Conservation (phyloP, 106 monocot species). For the Dendrobium catenatum region DNA sequence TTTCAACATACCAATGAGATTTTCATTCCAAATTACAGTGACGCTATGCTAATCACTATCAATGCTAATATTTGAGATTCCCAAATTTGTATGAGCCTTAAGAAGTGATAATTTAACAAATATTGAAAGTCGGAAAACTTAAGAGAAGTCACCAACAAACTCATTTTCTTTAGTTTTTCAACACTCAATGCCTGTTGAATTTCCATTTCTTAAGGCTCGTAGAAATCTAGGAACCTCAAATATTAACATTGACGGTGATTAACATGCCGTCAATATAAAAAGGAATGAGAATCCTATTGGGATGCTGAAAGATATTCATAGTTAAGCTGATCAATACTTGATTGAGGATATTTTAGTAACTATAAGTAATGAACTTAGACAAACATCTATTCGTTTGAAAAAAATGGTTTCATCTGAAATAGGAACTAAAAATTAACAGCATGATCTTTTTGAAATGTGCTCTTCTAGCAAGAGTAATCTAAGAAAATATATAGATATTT, state of each 20-base stretch:
- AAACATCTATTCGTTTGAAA: constrained; percentile 52
- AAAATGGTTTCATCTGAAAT: constrained; percentile 46
- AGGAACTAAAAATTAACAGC: constrained; percentile 10
- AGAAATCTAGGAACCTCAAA: not conserved
- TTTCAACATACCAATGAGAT: constrained; percentile 37
- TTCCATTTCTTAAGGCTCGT: not conserved
- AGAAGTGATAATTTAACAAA: constrained; percentile 13
- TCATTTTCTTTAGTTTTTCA: constrained; percentile 57
- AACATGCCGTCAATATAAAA: not conserved
- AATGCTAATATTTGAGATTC: not conserved
- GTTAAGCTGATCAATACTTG: constrained; percentile 63
- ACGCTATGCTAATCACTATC: not conserved
- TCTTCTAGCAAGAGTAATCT: not conserved
- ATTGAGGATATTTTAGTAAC: constrained; percentile 69
- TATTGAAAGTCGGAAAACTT: constrained; percentile 14
- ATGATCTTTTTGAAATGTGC: constrained; percentile 3
- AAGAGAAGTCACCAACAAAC: constrained; percentile 40
- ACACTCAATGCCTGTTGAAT: constrained; percentile 6
- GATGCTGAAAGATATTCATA: constrained; percentile 45
- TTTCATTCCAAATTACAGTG: not conserved
- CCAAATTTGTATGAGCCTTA: not conserved
- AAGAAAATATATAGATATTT: constrained; percentile 1
- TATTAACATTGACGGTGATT: not conserved
- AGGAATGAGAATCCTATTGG: constrained; percentile 15
- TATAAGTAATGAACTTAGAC: constrained; percentile 44